phyloP scores from a whole-genome alignment of 148 eudicot genomes.

The Arbutus unedo region DNA sequence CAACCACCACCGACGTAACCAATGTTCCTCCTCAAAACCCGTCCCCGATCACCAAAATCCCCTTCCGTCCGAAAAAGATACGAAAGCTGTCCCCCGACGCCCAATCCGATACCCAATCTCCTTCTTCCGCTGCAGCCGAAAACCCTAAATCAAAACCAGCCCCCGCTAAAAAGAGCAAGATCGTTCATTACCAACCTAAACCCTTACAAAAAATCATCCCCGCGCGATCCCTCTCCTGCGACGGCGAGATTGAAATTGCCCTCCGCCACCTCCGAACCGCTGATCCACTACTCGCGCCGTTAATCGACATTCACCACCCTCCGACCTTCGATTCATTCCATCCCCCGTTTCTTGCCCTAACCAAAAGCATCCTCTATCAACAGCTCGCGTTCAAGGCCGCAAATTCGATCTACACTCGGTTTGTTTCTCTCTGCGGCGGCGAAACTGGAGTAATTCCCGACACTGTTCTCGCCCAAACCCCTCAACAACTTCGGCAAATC shows the following conservation, averaged over 20 bases:
- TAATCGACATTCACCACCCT: conserved; percentile 34
- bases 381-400: conserved; percentile 65
- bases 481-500: conserved; percentile 50
- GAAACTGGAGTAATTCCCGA: conserved; percentile 34
- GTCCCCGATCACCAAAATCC: conserved; percentile 33
- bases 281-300: conserved; percentile 35
- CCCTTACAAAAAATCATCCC: background rate
- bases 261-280: conserved; percentile 40
- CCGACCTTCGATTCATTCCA: conserved; percentile 47
- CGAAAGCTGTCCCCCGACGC: conserved; percentile 38
- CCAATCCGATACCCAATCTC: conserved; percentile 1
- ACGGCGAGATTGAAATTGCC: conserved; percentile 41
- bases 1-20: background rate
- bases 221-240: conserved; percentile 36
- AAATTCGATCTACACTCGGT: conserved; percentile 51
- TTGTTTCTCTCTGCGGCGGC: conserved; percentile 47
- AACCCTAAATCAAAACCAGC: conserved; percentile 8
- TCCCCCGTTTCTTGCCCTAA: conserved; percentile 53
- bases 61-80: conserved; percentile 47
- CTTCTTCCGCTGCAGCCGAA: background rate
- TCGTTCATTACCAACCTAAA: conserved; percentile 6
- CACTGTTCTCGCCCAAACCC: conserved; percentile 32
- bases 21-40: conserved; percentile 23
- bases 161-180: conserved; percentile 18
- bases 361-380: conserved; percentile 52